A percentile compares a stretch with the other conserved stretches of the same genome.
Conservation (phyloP, 805 yeast species). For the Metschnikowia borealis region DNA sequence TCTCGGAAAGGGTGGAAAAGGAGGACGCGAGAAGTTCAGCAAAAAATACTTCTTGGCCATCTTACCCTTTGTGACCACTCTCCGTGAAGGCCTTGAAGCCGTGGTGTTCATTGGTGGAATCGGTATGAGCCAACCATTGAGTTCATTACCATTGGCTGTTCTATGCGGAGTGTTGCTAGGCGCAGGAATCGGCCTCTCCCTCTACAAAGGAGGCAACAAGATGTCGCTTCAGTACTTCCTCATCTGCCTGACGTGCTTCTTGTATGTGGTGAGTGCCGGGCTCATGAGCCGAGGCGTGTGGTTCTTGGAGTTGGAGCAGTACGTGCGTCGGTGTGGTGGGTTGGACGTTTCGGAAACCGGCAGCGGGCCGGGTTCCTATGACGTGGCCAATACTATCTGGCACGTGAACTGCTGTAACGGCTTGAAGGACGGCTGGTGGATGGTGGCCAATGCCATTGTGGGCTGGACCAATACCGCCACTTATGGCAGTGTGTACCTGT, state of each 20-base stretch:
- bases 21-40: constrained; percentile 12
- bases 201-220: constrained; percentile 40
- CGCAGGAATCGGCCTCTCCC: constrained; percentile 28
- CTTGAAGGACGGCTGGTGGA: constrained; percentile 43
- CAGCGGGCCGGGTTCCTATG: constrained; percentile 44
- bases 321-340: constrained; percentile 37
- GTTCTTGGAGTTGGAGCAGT: constrained; percentile 40
- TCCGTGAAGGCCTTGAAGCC: constrained; percentile 56
- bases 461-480: constrained; percentile 48
- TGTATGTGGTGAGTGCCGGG: constrained; percentile 43
- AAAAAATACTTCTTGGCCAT: constrained; percentile 26
- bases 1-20: background rate
- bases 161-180: constrained; percentile 30
- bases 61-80: constrained; percentile 25
- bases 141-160: constrained; percentile 23
- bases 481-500: constrained; percentile 38
- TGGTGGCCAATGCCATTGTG: constrained; percentile 42
- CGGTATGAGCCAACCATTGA: constrained; percentile 17
- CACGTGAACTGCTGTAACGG: constrained; percentile 47
- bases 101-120: constrained; percentile 47
- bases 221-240: constrained; percentile 41
- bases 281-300: constrained; percentile 43
- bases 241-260: constrained; percentile 36
- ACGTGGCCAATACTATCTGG: constrained; percentile 39
- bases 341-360: constrained; percentile 43